Percentiles rank a stretch among this genome's conserved stretches.
phyloP scores from a whole-genome alignment of 2,329 filamentous ascomycete species.

The Fusarium sp. region DNA sequence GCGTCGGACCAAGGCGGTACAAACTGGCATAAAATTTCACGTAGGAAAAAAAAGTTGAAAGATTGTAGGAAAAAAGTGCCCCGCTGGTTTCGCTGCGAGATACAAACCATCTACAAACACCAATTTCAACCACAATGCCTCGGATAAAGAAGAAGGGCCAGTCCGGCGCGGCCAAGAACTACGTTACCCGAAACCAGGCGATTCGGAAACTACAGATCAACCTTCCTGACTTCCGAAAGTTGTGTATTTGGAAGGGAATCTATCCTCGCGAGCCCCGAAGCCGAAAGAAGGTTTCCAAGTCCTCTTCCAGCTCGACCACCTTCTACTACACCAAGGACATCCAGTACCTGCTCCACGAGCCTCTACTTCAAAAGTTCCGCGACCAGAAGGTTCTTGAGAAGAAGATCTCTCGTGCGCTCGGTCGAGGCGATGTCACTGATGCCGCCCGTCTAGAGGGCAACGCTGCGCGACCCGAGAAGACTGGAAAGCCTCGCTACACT shows the following conservation, averaged over 20 bases:
- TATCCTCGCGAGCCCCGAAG: constrained; percentile 97
- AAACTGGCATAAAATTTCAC: constrained; percentile 52
- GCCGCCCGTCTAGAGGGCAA: constrained; percentile 88
- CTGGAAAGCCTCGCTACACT: constrained; percentile 87
- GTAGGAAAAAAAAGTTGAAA: constrained; percentile 51
- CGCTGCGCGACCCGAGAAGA: constrained; percentile 89
- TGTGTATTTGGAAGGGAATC: constrained; percentile 99
- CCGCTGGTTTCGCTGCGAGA: constrained; percentile 48
- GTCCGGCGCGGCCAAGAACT: constrained; percentile 96
- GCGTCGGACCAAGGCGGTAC: constrained; percentile 44
- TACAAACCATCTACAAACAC: constrained; percentile 36
- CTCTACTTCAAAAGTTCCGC: constrained; percentile 91
- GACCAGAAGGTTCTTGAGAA: constrained; percentile 97
- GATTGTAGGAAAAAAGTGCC: constrained; percentile 48
- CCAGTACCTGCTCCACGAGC: constrained; percentile 97
- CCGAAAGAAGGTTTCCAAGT: constrained; percentile 96
- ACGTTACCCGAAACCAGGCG: constrained; percentile 95
- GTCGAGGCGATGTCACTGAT: constrained; percentile 89
- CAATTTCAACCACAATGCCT: constrained; percentile 63
- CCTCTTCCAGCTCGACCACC: constrained; percentile 88
- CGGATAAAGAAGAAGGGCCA: constrained; percentile 93
- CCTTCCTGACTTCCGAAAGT: constrained; percentile 94
- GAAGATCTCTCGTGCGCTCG: constrained; percentile 94
- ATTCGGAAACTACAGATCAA: constrained; percentile 98
- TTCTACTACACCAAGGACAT: constrained; percentile 96